Conservation (phyloP, 352 stramenopile species). For the Phytophthora cryptogea region DNA sequence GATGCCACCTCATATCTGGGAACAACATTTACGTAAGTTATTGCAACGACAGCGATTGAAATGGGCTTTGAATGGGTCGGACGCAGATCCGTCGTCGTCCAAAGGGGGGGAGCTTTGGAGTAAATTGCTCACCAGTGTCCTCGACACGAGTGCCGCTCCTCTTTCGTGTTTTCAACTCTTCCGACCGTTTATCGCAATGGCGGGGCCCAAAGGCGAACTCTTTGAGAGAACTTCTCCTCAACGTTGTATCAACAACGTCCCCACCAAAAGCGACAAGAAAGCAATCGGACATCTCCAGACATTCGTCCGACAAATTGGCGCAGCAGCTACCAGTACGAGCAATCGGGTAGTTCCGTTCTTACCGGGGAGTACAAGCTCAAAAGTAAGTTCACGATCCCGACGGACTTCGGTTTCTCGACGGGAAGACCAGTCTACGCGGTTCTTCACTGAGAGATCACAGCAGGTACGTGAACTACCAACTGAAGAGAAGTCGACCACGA, state of each 20-base stretch:
- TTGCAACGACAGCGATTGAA: constrained; percentile 18
- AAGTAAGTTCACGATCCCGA: constrained; percentile 1
- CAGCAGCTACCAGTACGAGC: constrained; percentile 8
- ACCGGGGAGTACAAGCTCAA: constrained; percentile 4
- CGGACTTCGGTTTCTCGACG: constrained; percentile 3
- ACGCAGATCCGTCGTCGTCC: background rate
- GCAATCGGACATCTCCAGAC: constrained; percentile 1
- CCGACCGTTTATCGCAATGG: constrained; percentile 22
- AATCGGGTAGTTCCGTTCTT: constrained; percentile 15
- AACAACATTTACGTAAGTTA: constrained; percentile 14
- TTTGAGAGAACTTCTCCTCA: constrained; percentile 9
- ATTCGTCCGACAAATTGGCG: constrained; percentile 13
- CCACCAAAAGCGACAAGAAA: background rate
- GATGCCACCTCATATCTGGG: constrained; percentile 14
- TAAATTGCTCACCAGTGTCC: constrained; percentile 12
- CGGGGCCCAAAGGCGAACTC: constrained; percentile 28
- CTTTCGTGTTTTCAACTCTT: constrained; percentile 26
- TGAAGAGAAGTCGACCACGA: no score
- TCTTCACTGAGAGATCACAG: constrained; percentile 25
- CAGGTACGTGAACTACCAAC: constrained; percentile 3
- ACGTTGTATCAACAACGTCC: background rate
- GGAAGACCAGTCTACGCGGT: background rate
- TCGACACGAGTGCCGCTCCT: constrained; percentile 13
- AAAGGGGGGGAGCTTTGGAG: constrained; percentile 15
- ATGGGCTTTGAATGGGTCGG: constrained; percentile 9